phyloP scores from a whole-genome alignment of 2,329 filamentous ascomycete species.

The Arthroderma sp. region DNA sequence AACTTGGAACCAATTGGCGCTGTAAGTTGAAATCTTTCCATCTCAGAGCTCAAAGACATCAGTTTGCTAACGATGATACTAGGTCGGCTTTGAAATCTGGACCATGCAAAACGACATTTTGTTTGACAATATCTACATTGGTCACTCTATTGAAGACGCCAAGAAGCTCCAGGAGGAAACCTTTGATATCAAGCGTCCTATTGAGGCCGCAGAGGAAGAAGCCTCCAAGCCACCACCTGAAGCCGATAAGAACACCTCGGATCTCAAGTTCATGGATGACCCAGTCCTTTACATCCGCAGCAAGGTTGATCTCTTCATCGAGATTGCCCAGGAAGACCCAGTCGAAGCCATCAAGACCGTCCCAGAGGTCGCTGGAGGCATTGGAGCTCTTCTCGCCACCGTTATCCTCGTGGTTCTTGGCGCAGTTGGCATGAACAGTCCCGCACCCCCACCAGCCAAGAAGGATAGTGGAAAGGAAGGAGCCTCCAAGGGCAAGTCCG shows the following conservation, averaged over 20 bases:
- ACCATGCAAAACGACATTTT: slow-evolving; percentile 99
- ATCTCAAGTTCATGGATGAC: slow-evolving; percentile 77
- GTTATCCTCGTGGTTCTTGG: slow-evolving; percentile 58
- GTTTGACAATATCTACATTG: slow-evolving; percentile 99
- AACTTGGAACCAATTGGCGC: slow-evolving; percentile 98
- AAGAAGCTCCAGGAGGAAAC: slow-evolving; percentile 79
- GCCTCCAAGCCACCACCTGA: slow-evolving; percentile 54
- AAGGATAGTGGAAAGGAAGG: slow-evolving; percentile 56
- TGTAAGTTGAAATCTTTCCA: slow-evolving; percentile 44
- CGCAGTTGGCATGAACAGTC: slow-evolving; percentile 50
- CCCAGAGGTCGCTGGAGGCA: slow-evolving; percentile 74
- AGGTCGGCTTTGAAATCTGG: slow-evolving; percentile 99
- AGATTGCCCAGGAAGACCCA: slow-evolving; percentile 70
- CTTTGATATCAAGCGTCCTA: slow-evolving; percentile 73
- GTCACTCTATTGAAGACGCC: slow-evolving; percentile 88
- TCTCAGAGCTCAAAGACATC: not conserved
- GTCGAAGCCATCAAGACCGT: slow-evolving; percentile 76
- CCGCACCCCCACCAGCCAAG: slow-evolving; percentile 53
- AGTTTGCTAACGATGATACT: slow-evolving; percentile 12
- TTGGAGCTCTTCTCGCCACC: slow-evolving; percentile 57
- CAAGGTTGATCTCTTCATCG: slow-evolving; percentile 85
- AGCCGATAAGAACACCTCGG: slow-evolving; percentile 52
- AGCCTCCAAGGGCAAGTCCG: slow-evolving; percentile 47
- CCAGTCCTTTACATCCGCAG: slow-evolving; percentile 77
- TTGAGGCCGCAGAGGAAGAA: slow-evolving; percentile 70